Base-by-base conservation (phyloP, 208 protist genomes). In the Acanthamoeba polyphaga region DNA sequence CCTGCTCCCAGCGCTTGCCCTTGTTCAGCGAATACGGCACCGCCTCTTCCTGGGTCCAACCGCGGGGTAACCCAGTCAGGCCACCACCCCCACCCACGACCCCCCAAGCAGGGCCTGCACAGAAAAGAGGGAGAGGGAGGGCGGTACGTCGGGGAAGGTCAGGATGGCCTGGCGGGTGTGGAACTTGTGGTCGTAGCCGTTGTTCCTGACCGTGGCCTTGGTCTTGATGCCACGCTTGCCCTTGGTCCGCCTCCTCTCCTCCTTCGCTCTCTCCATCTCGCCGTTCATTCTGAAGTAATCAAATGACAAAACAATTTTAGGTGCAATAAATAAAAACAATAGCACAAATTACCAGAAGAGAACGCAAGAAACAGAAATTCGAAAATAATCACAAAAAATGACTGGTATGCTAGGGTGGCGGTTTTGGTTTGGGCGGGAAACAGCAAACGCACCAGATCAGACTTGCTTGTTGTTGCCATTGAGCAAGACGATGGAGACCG, bases 21-120 rank as follows among this genome's bases (percentile, higher is more conserved):
- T 93, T 93, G 32, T 93, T 93, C 29, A 93, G 32, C 9, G 89
- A 93, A 32, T 93, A 93, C 12, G 68, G 68, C 66, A 93, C 89
- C 34, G 78, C 89, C 3, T 10, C 89, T 34, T 93, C 68, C 60
- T 66, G 27, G 51, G 55, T 49, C 9, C 46, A 43, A 43, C 46
- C 46, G 46, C 46, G 46, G 12, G 34, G 34, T 38, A 38, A 49
- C 9, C 46, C 46, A 49, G 46, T 49, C 46, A 49, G 46, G 46
- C 46, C 46, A 49, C 46, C 0, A 49, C 3, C 46, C 46, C 43
- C 8, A 49, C 46, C 46, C 46, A 43, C 38, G 38, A 43, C 38
- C 38, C 38, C 38, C 38, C 0, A 2, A 1, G n/a, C n/a, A n/a
- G 34, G 34, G 34, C 34, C 2, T 38, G 34, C 38, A 43, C 2